A percentile compares a stretch with the other conserved stretches of the same genome.
Evolutionary conservation across 2,329 filamentous ascomycete species (phyloP).

Genomic region (Alternaria sp.): DNA sequence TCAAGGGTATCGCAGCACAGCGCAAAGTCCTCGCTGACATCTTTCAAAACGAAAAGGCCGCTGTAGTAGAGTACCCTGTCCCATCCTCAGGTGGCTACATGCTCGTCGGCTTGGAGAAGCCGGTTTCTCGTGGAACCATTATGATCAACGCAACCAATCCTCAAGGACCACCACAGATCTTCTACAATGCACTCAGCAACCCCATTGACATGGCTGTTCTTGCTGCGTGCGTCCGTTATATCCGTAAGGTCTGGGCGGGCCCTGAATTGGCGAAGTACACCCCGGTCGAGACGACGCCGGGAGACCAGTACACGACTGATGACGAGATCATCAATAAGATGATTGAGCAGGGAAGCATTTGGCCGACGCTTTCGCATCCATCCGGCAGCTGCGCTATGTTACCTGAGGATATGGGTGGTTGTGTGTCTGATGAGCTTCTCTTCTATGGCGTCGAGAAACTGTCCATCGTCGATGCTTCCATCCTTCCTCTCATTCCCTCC

Average conservation of each 20-base stretch:
- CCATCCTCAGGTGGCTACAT: conserved; percentile 43
- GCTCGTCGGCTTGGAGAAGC: conserved; percentile 44
- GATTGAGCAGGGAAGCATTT: conserved; percentile 21
- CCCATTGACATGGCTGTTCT: conserved; percentile 40
- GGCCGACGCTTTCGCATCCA: conserved; percentile 35
- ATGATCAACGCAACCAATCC: conserved; percentile 34
- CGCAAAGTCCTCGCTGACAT: conserved; percentile 36
- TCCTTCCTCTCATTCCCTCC: conserved; percentile 40
- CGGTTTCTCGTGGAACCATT: conserved; percentile 49
- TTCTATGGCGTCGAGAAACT: conserved; percentile 40
- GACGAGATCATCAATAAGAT: conserved; percentile 32
- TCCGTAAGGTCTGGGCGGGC: conserved; percentile 42
- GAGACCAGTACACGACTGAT: conserved; percentile 34
- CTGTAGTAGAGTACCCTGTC: conserved; percentile 34
- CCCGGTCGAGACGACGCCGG: conserved; percentile 33
- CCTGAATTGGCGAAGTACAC: conserved; percentile 30
- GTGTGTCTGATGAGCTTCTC: conserved; percentile 33
- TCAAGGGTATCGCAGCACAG: conserved; percentile 32
- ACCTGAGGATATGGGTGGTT: conserved; percentile 38
- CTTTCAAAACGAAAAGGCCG: conserved; percentile 29
- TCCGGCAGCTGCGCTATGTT: conserved; percentile 43
- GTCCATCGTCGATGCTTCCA: conserved; percentile 41
- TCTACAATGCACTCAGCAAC: conserved; percentile 40
- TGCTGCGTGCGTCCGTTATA: conserved; percentile 44
- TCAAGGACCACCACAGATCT: conserved; percentile 33